phyloP scores from a whole-genome alignment of 129 eudicot species.

The Glebionis coronaria region DNA sequence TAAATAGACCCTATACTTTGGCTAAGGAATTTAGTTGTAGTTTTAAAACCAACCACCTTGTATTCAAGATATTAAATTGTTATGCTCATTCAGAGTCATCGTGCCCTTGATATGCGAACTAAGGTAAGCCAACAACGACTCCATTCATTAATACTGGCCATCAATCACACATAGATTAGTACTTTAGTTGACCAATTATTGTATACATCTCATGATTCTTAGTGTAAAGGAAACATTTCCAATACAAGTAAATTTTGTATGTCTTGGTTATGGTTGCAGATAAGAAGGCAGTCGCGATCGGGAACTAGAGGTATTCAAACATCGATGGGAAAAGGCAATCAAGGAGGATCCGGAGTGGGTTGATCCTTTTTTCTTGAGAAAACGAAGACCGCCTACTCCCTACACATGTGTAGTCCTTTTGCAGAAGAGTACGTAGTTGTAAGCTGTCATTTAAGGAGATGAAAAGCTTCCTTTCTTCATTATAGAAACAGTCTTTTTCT shows the following conservation, averaged over 20 bases:
- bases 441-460: no score
- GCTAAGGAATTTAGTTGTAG: no score
- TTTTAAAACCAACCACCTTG: no score
- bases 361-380: slow-evolving; percentile 35
- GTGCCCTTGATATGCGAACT: slow-evolving; percentile 43
- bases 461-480: no score
- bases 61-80: background rate
- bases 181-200: no score
- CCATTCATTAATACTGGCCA: background rate
- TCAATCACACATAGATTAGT: no score
- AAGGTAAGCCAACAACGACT: slow-evolving; percentile 47
- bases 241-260: background rate
- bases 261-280: slow-evolving; percentile 33
- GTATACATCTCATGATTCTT: no score
- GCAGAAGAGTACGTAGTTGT: no score
- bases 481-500: no score
- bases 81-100: slow-evolving; percentile 42
- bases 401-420: background rate
- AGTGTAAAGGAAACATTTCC: background rate
- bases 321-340: slow-evolving; percentile 74
- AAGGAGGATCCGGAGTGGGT: slow-evolving; percentile 64
- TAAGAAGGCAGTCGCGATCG: slow-evolving; percentile 67
- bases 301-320: slow-evolving; percentile 67
- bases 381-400: slow-evolving; percentile 19
- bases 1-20: no score